phyloP scores from a whole-genome alignment of 2,329 filamentous ascomycete species.

The Pseudogymnoascus sp. region DNA sequence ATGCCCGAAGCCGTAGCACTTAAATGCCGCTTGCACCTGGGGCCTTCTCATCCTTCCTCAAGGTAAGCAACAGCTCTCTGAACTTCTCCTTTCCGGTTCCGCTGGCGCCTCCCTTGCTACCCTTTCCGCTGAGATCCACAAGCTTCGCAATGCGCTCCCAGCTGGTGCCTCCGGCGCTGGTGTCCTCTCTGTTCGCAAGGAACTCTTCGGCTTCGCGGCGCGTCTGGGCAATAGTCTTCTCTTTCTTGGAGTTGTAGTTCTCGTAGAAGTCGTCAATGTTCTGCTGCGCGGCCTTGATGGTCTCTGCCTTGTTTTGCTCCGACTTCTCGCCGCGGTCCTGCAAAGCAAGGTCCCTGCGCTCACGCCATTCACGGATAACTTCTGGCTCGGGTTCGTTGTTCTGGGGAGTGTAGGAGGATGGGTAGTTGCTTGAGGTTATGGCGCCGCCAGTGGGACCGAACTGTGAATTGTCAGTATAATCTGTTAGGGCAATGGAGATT shows the following conservation, averaged over 20 bases:
- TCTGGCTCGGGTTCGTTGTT: constrained; percentile 77
- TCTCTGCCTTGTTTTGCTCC: constrained; percentile 73
- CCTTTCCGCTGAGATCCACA: constrained; percentile 95
- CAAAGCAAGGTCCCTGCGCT: constrained; percentile 75
- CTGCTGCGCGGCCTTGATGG: constrained; percentile 79
- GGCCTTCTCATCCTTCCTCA: constrained; percentile 89
- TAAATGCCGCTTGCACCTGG: constrained; percentile 60
- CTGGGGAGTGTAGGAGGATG: constrained; percentile 27
- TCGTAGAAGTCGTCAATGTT: constrained; percentile 99
- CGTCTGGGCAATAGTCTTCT: constrained; percentile 84
- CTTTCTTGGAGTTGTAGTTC: constrained; percentile 97
- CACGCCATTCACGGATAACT: constrained; percentile 85
- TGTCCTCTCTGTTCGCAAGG: constrained; percentile 80
- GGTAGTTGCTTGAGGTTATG: constrained; percentile 60
- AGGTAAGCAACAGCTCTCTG: constrained; percentile 76
- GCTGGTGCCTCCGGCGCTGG: constrained; percentile 87
- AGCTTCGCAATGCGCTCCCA: constrained; percentile 98
- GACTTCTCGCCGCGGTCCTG: constrained; percentile 80
- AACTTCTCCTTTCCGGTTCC: constrained; percentile 96
- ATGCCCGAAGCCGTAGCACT: constrained; percentile 8
- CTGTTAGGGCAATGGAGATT: neutral
- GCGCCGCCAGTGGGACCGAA: constrained; percentile 50
- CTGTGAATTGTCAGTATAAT: constrained; percentile 3
- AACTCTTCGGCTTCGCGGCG: constrained; percentile 91
- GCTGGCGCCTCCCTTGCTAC: constrained; percentile 73